Evolutionary conservation across 2,329 filamentous ascomycete genomes (phyloP), one percentile per base, ranked within the genome.

Genomic region (Aspergillus chevalieri): DNA sequence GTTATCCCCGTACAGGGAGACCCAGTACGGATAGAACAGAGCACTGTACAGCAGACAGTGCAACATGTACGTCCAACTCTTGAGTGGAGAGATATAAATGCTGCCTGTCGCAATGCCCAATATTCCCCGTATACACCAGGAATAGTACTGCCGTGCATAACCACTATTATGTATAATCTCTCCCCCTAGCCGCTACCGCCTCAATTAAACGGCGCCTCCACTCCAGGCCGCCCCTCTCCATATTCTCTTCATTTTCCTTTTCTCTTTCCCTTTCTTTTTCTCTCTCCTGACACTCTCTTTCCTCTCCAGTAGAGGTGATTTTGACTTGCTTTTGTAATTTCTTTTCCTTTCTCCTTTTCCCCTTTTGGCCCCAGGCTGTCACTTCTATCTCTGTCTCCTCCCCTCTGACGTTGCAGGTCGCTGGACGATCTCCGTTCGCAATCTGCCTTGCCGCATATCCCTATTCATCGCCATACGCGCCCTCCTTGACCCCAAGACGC

Each of bases 391-490:
- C 21, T 47, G 15, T 47, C 30, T 48, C 51, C 36, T 44, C 44
- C 44, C 38, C 43, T 34, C 44, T 51, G 39, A 34, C 38, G 26
- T 46, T 49, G 45, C 46, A 56, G 58, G 59, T 63, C 60, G 61
- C 60, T 61, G 61, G 61, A 46, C 61, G 61, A 63, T 56, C 60
- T 57, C 49, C 54, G 52, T 43, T 43, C 21, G 7, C 41, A 51
- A 47, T 51, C 50, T 52, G 49, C 44, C 48, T 50, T 51, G 22
- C 42, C 46, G 26, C 22, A 38, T 47, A 34, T 46, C 50, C 33
- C 28, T 21, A 38, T 47, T 28, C 47, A 30, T 30, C 26, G 26
- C 10, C 26, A 30, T 30, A 30, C 26, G 26, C 26, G 26, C 1
- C 41, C 49, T 52, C 49, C 47, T 47, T 51, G 53, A 53, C 46